Conservation (phyloP, 495 filamentous ascomycete species). For the Lophium mytilinum region DNA sequence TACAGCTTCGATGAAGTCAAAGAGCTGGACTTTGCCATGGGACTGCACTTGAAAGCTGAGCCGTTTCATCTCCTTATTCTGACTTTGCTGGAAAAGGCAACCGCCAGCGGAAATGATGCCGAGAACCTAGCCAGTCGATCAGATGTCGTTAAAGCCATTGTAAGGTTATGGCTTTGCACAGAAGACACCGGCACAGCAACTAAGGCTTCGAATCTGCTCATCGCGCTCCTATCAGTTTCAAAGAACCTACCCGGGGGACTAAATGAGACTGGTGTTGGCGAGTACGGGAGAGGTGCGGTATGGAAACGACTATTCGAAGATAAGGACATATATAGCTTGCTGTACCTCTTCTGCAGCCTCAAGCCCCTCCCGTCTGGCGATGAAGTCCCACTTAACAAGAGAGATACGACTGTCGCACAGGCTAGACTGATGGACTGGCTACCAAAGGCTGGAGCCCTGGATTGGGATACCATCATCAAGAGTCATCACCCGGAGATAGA, state of each 20-base stretch:
- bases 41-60: conserved; percentile 46
- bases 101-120: conserved; percentile 49
- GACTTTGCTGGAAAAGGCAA: conserved; percentile 64
- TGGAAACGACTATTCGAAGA: conserved; percentile 34
- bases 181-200: conserved; percentile 65
- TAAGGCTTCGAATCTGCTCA: conserved; percentile 56
- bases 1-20: conserved; percentile 37
- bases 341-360: conserved; percentile 56
- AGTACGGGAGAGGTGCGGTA: conserved; percentile 25
- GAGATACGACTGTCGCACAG: conserved; percentile 69
- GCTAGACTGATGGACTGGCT: conserved; percentile 65
- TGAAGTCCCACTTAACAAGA: conserved; percentile 42
- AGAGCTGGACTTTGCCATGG: conserved; percentile 34
- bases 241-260: conserved; percentile 34
- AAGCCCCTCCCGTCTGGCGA: conserved; percentile 29
- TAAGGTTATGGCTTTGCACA: conserved; percentile 65
- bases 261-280: background rate
- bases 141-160: conserved; percentile 50
- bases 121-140: conserved; percentile 56
- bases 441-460: conserved; percentile 54
- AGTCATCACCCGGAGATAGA: conserved; percentile 57
- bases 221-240: conserved; percentile 62
- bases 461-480: conserved; percentile 52
- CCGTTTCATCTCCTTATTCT: conserved; percentile 66
- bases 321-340: conserved; percentile 47